Evolutionary conservation across 257 asterid genomes (phyloP).

Genomic region (Lantana camara): DNA sequence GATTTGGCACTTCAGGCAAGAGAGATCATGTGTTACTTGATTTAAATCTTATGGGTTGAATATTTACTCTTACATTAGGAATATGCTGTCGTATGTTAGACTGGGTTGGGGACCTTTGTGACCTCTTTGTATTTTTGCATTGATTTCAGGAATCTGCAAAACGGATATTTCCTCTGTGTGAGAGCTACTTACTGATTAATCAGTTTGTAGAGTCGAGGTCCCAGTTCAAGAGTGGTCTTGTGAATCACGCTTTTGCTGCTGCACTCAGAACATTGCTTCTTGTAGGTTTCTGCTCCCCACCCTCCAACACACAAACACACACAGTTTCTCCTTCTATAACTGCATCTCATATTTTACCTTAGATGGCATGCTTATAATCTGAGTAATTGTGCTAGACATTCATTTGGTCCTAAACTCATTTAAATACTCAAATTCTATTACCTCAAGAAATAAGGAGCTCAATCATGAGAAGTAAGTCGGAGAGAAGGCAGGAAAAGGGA

Average conservation of each 20-base stretch:
- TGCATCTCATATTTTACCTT: not conserved
- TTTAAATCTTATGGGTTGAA: slow-evolving; percentile 15
- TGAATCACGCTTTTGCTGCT: slow-evolving; percentile 97
- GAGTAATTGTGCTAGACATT: slow-evolving; percentile 4
- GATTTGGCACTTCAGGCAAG: slow-evolving; percentile 92
- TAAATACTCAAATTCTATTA: slow-evolving; percentile 7
- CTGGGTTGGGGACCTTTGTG: not conserved
- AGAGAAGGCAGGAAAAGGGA: slow-evolving; percentile 5
- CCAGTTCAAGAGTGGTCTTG: slow-evolving; percentile 88
- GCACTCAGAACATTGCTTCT: slow-evolving; percentile 88
- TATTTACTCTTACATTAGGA: not conserved
- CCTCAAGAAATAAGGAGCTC: slow-evolving; percentile 9
- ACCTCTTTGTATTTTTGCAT: slow-evolving; percentile 8
- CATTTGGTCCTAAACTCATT: not conserved
- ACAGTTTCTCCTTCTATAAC: not conserved
- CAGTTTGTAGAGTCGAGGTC: slow-evolving; percentile 95
- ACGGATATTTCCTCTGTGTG: slow-evolving; percentile 82
- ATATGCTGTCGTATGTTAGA: slow-evolving; percentile 10
- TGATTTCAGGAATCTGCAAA: slow-evolving; percentile 85
- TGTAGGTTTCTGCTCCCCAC: slow-evolving; percentile 50
- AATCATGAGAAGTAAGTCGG: not conserved
- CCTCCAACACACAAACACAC: slow-evolving; percentile 13
- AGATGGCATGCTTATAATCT: slow-evolving; percentile 3
- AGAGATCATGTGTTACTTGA: slow-evolving; percentile 7
- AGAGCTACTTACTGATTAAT: slow-evolving; percentile 70